Conservation (phyloP, 352 stramenopile genomes). For the Elongisporangium prolatum region DNA sequence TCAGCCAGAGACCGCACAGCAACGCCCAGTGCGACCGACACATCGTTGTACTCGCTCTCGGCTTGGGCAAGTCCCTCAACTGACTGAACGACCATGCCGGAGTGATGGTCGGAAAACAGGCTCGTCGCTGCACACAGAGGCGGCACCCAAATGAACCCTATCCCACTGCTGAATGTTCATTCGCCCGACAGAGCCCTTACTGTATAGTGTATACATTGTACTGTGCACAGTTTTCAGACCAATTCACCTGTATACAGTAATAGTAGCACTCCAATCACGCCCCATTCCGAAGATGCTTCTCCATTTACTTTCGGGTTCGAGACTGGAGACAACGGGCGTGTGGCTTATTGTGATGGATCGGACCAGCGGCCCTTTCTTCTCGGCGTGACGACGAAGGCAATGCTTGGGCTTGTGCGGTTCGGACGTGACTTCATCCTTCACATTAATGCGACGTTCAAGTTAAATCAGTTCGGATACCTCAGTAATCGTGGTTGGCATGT, state of each 20-base stretch:
- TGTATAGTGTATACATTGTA: not conserved
- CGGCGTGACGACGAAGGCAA: too few species aligned
- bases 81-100: not conserved
- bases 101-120: not conserved
- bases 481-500: not conserved
- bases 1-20: conserved; percentile 1
- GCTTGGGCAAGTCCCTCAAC: not conserved
- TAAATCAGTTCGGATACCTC: not conserved
- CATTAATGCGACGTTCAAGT: not conserved
- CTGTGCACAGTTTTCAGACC: too few species aligned
- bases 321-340: too few species aligned
- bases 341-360: too few species aligned
- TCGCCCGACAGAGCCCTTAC: too few species aligned
- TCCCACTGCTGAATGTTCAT: not conserved
- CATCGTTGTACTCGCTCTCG: not conserved
- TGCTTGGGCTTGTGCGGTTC: too few species aligned
- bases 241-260: too few species aligned
- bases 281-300: too few species aligned
- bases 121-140: not conserved
- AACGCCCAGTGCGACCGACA: conserved; percentile 3
- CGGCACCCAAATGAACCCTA: not conserved
- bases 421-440: not conserved
- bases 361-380: too few species aligned
- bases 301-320: too few species aligned
- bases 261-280: too few species aligned